Evolutionary conservation across 371 early-diverging fungal genomes (phyloP).

Genomic region (Syncephalis plumigaleata): DNA sequence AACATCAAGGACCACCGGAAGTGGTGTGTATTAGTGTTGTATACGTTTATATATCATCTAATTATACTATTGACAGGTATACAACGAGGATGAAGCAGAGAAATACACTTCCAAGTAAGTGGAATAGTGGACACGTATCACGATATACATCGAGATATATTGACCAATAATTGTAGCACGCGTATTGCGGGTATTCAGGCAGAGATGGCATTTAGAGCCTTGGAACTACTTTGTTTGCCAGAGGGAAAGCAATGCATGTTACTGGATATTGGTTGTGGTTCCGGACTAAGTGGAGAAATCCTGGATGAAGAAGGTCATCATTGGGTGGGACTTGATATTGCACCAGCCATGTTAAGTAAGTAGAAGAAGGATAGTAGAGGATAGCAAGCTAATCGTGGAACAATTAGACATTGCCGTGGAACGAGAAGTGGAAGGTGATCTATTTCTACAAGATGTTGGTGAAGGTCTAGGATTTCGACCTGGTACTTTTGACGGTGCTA

Average conservation of each 20-base stretch:
- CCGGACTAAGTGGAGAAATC: constrained; percentile 89
- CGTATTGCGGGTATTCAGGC: constrained; percentile 86
- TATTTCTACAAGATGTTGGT: constrained; percentile 93
- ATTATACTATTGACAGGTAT: constrained; percentile 25
- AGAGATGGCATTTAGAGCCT: constrained; percentile 80
- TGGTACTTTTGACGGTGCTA: constrained; percentile 95
- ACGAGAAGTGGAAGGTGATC: constrained; percentile 78
- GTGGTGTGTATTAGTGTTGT: constrained; percentile 42
- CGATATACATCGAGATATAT: not conserved
- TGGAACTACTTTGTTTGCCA: constrained; percentile 77
- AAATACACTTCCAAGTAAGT: constrained; percentile 88
- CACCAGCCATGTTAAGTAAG: constrained; percentile 75
- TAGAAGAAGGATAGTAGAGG: constrained; percentile 2
- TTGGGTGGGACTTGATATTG: constrained; percentile 97
- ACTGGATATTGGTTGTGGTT: constrained; percentile 97
- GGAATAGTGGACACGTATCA: not conserved
- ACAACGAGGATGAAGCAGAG: constrained; percentile 77
- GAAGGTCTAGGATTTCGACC: constrained; percentile 91
- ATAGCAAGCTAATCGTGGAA: not conserved
- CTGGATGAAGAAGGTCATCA: constrained; percentile 83
- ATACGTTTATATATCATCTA: not conserved
- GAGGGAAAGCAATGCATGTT: constrained; percentile 54
- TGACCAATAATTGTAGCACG: constrained; percentile 28
- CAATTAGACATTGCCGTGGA: constrained; percentile 57
- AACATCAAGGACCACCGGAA: constrained; percentile 93